These are phyloP conservation scores for Trichoderma harzianum DNA, from an alignment of 2,329 filamentous ascomycete species.

Conservation along the genomic window DNA sequence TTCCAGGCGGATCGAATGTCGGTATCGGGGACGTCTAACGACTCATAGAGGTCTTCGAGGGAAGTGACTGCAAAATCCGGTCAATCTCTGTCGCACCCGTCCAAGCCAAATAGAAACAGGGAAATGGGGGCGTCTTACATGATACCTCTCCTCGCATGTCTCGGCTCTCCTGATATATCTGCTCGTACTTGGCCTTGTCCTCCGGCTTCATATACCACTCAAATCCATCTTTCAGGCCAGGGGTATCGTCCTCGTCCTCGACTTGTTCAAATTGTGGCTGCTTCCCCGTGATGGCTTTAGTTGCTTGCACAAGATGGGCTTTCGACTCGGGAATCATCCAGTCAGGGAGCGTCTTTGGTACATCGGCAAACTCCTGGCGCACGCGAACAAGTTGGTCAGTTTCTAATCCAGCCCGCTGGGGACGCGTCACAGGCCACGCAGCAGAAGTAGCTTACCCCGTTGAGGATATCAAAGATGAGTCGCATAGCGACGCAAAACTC, in stretches of 20 bases:
- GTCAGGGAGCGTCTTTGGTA: slow-evolving; percentile 82
- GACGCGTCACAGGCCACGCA: not conserved
- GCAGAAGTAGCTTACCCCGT: slow-evolving; percentile 61
- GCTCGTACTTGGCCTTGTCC: slow-evolving; percentile 92
- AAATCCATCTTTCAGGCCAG: slow-evolving; percentile 90
- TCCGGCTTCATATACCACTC: slow-evolving; percentile 98
- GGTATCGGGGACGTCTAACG: slow-evolving; percentile 67
- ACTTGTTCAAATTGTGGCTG: slow-evolving; percentile 82
- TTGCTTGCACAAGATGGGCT: slow-evolving; percentile 83
- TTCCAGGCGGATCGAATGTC: slow-evolving; percentile 95
- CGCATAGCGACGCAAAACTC: slow-evolving; percentile 99
- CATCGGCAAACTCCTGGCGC: slow-evolving; percentile 76
- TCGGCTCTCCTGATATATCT: slow-evolving; percentile 91
- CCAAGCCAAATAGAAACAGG: not conserved
- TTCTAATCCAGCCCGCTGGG: not conserved
- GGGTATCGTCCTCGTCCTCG: slow-evolving; percentile 76
- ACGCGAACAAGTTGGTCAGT: not conserved
- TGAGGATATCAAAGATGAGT: slow-evolving; percentile 94
- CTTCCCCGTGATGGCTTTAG: slow-evolving; percentile 71
- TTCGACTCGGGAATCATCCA: slow-evolving; percentile 97
- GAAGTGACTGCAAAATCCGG: slow-evolving; percentile 58
- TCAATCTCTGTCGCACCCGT: slow-evolving; percentile 12
- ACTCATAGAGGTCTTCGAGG: slow-evolving; percentile 80
- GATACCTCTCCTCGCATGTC: slow-evolving; percentile 81
- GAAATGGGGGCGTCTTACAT: slow-evolving; percentile 49